These are phyloP conservation scores for Cryptococcus maquisensis DNA, from an alignment of 1,284 basidiomycete genomes.

Conservation along the genomic window DNA sequence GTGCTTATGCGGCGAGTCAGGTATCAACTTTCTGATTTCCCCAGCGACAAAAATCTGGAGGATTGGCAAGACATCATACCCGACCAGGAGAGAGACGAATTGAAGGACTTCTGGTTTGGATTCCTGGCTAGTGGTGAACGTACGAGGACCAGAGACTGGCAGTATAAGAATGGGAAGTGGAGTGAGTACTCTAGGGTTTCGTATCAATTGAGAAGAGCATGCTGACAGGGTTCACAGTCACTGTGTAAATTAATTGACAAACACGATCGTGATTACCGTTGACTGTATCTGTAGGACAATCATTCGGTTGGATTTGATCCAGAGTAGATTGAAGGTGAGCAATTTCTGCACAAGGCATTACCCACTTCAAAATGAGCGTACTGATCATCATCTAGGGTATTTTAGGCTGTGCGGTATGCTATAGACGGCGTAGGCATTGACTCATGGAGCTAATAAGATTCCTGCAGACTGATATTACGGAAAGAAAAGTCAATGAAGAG, in stretches of 20 bases:
- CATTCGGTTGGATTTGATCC: slow-evolving; percentile 31
- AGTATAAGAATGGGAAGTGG: slow-evolving; percentile 34
- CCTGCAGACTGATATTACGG: slow-evolving; percentile 36
- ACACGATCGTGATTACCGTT: not conserved
- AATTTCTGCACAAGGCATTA: not conserved
- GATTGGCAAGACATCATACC: slow-evolving; percentile 34
- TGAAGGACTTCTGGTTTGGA: slow-evolving; percentile 23
- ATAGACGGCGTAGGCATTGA: not conserved
- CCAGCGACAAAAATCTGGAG: slow-evolving; percentile 4
- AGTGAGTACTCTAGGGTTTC: slow-evolving; percentile 3
- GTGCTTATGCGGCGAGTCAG: slow-evolving; percentile 5
- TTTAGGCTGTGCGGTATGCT: slow-evolving; percentile 28
- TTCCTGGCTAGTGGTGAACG: slow-evolving; percentile 11
- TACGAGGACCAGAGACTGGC: slow-evolving; percentile 23
- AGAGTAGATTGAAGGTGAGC: slow-evolving; percentile 17
- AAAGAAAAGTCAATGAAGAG: slow-evolving; percentile 42
- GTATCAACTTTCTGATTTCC: slow-evolving; percentile 35
- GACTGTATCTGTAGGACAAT: slow-evolving; percentile 21
- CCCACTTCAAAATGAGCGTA: not conserved
- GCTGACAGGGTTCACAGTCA: not conserved
- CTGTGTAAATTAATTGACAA: not conserved
- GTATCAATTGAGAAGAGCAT: not conserved
- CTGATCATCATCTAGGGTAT: slow-evolving; percentile 17
- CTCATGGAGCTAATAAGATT: not conserved
- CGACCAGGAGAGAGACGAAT: slow-evolving; percentile 8